These are phyloP conservation scores for Clarireedia paspali DNA, from an alignment of 2,329 filamentous ascomycete genomes.

Conservation along the genomic window DNA sequence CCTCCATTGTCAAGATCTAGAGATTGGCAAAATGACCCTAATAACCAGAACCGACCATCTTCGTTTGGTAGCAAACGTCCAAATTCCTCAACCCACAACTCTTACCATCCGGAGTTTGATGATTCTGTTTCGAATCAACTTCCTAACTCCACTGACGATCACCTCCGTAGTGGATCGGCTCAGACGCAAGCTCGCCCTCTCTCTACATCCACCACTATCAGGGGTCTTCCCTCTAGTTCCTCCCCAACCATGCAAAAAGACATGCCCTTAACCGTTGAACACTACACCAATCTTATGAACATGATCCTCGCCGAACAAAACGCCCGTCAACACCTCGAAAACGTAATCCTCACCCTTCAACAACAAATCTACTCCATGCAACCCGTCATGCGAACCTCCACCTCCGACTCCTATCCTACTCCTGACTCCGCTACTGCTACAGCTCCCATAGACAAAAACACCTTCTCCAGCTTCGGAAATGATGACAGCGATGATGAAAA, in stretches of 20 bases:
- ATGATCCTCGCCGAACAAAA: slow-evolving; percentile 50
- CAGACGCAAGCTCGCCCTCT: slow-evolving; percentile 21
- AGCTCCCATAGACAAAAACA: background rate
- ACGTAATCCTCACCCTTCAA: slow-evolving; percentile 44
- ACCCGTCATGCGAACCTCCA: slow-evolving; percentile 1
- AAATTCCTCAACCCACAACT: slow-evolving; percentile 20
- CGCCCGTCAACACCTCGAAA: slow-evolving; percentile 47
- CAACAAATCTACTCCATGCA: slow-evolving; percentile 15
- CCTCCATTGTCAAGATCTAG: slow-evolving; percentile 15
- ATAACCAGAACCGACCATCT: slow-evolving; percentile 14
- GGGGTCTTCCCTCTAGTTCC: slow-evolving; percentile 22
- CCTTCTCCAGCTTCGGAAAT: slow-evolving; percentile 26
- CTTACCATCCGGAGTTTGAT: slow-evolving; percentile 18
- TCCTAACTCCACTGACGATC: slow-evolving; percentile 7
- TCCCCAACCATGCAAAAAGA: slow-evolving; percentile 23
- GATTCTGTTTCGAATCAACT: slow-evolving; percentile 14
- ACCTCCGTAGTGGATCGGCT: slow-evolving; percentile 4
- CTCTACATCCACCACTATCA: slow-evolving; percentile 28
- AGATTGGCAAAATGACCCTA: slow-evolving; percentile 10
- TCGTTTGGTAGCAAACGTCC: slow-evolving; percentile 22
- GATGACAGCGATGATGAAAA: slow-evolving; percentile 23
- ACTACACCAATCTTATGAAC: slow-evolving; percentile 42
- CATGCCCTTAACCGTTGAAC: slow-evolving; percentile 33
- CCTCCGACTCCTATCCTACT: slow-evolving; percentile 12
- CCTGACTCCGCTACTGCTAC: background rate